Evolutionary conservation across 2,329 filamentous ascomycete genomes (phyloP).

Genomic region (Pseudogymnoascus sp.): DNA sequence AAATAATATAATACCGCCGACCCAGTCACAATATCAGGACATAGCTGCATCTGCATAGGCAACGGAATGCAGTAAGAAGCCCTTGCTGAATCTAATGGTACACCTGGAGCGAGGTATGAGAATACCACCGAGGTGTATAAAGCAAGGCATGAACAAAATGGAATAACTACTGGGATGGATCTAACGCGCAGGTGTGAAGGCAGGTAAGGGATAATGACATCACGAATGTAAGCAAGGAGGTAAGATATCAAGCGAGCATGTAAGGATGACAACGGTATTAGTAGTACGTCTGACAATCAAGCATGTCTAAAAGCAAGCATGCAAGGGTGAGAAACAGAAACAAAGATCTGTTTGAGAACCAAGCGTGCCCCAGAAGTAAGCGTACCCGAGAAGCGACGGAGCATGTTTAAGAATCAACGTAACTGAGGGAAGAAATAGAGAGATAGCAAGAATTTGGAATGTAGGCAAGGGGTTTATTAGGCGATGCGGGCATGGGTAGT

Average conservation of each 20-base stretch:
- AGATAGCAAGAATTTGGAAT: not conserved
- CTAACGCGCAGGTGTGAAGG: not conserved
- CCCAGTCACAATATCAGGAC: not conserved
- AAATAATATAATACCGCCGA: not conserved
- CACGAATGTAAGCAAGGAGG: too few species aligned
- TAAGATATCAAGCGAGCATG: too few species aligned
- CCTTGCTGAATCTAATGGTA: not conserved
- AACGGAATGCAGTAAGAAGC: not conserved
- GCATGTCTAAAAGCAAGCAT: not conserved
- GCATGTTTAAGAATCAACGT: not conserved
- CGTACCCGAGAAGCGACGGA: not conserved
- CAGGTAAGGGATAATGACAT: not conserved
- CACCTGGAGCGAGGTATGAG: not conserved
- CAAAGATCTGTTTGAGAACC: not conserved
- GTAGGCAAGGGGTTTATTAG: not conserved
- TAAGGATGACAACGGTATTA: not conserved
- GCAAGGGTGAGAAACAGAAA: not conserved
- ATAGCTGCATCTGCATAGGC: not conserved
- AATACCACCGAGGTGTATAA: not conserved
- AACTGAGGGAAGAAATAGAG: not conserved
- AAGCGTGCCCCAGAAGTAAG: not conserved
- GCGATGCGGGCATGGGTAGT: not conserved
- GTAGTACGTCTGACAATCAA: not conserved
- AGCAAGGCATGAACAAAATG: not conserved
- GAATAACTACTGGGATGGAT: not conserved